Conservation (phyloP, 352 stramenopile genomes). For the Phytophthora quininea region DNA sequence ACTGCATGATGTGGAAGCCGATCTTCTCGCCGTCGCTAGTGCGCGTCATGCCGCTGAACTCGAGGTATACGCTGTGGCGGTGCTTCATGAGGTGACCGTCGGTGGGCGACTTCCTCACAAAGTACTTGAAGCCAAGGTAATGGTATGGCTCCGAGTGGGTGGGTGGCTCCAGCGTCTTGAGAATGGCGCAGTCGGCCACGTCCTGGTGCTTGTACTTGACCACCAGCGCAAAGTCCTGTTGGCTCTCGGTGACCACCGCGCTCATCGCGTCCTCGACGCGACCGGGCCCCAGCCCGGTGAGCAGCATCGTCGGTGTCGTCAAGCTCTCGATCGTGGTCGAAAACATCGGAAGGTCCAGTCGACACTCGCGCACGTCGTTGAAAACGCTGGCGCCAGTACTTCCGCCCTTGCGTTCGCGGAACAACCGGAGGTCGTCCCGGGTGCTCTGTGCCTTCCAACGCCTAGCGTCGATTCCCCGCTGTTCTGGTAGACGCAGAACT, state of each 20-base stretch:
- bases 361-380: conserved; percentile 27
- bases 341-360: conserved; percentile 37
- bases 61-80: conserved; percentile 64
- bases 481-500: conserved; percentile 42
- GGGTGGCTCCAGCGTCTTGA: conserved; percentile 59
- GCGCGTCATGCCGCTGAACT: conserved; percentile 54
- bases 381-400: conserved; percentile 34
- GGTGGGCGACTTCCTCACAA: conserved; percentile 55
- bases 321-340: conserved; percentile 35
- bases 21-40: conserved; percentile 49
- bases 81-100: conserved; percentile 53
- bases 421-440: conserved; percentile 52
- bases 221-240: conserved; percentile 60
- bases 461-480: conserved; percentile 39
- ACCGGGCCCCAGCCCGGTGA: conserved; percentile 52
- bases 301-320: conserved; percentile 46
- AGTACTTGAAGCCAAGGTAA: conserved; percentile 78
- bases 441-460: conserved; percentile 54
- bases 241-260: conserved; percentile 53
- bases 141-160: conserved; percentile 50
- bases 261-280: conserved; percentile 65
- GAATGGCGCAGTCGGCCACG: conserved; percentile 64
- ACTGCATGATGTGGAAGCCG: conserved; percentile 76
- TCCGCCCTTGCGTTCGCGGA: conserved; percentile 41
- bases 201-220: conserved; percentile 67